Evolutionary conservation across 2,329 filamentous ascomycete species (phyloP).

Genomic region (Onygena corvina): DNA sequence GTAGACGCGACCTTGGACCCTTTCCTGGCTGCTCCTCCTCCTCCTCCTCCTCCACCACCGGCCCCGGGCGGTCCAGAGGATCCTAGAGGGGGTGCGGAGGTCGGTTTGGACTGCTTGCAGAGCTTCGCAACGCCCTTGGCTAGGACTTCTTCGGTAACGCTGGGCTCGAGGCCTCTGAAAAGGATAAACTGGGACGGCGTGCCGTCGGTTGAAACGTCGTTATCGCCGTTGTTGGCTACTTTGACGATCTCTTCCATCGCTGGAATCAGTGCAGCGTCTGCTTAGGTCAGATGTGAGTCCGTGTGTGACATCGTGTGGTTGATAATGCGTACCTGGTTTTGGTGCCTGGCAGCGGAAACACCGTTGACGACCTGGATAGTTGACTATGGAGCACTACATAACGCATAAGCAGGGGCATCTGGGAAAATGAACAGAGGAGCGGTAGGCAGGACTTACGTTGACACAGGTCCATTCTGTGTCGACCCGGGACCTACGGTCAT

Average conservation of each 20-base stretch:
- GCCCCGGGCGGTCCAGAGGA: no score
- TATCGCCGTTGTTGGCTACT: slow-evolving; percentile 42
- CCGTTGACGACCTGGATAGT: slow-evolving; percentile 44
- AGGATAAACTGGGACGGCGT: slow-evolving; percentile 65
- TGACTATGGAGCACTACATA: slow-evolving; percentile 43
- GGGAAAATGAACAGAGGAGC: background rate
- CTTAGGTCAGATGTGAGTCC: background rate
- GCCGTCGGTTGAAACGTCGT: slow-evolving; percentile 42
- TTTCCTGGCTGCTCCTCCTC: slow-evolving; percentile 33
- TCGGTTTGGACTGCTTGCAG: slow-evolving; percentile 42
- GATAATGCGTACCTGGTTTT: slow-evolving; percentile 34
- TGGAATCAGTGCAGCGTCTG: background rate
- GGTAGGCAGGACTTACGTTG: slow-evolving; percentile 30
- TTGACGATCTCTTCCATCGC: slow-evolving; percentile 29
- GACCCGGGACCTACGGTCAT: slow-evolving; percentile 38
- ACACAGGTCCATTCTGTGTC: slow-evolving; percentile 48
- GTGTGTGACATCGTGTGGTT: slow-evolving; percentile 5
- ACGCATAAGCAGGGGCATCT: background rate
- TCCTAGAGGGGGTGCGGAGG: slow-evolving; percentile 26
- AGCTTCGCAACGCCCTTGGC: slow-evolving; percentile 63
- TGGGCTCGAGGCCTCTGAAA: slow-evolving; percentile 56
- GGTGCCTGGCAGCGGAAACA: slow-evolving; percentile 50
- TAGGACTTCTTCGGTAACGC: slow-evolving; percentile 60
- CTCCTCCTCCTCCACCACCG: slow-evolving; percentile 22
- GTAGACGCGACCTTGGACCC: slow-evolving; percentile 43